Evolutionary conservation across 2,329 filamentous ascomycete genomes (phyloP), one percentile per base, ranked within the genome.

Genomic region (Microcyclosporella mali): DNA sequence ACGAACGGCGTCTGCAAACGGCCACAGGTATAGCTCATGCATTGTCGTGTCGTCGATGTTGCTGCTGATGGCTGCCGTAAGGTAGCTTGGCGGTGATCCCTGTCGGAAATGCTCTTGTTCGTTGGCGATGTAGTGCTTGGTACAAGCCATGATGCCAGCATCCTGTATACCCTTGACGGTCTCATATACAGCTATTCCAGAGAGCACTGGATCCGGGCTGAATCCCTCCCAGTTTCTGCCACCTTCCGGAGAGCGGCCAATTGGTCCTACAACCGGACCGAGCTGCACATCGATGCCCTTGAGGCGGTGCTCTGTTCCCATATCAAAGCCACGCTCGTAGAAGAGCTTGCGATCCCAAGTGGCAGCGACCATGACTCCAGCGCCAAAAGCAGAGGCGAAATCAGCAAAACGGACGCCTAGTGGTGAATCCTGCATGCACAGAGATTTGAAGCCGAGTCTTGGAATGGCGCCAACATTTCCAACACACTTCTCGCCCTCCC

Each of bases 351-450:
- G 78, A 63, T 89, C 84, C 75, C 84, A 95, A 0, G 88, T 86
- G n/a, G 87, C 85, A 11, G 84, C 89, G 21, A 85, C 77, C 4
- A 85, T 88, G 54, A 88, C 73, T 36, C 85, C 88, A 0, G 83
- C 81, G 0, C 85, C 77, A 63, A 94, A 95, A 1, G 83, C 88
- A 28, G 85, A 90, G 58, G 80, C 81, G 65, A 84, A 90, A 65
- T 94, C 88, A 52, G 78, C 76, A 45, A 82, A 76, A 40, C 88
- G 84, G 43, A 95, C 71, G 47, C 88, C 89, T 1, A 92, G 71
- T 4, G 88, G 88, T 2, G 84, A 82, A 61, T 95, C 89, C 58
- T 95, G 88, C 71, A 92, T 70, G 63, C 89, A 95, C n/a, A 94
- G 70, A 18, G 80, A 73, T 53, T 76, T 79, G 55, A 88, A 75